phyloP scores from a whole-genome alignment of 1,139 yeast genomes.

The Meyerozyma carpophila region DNA sequence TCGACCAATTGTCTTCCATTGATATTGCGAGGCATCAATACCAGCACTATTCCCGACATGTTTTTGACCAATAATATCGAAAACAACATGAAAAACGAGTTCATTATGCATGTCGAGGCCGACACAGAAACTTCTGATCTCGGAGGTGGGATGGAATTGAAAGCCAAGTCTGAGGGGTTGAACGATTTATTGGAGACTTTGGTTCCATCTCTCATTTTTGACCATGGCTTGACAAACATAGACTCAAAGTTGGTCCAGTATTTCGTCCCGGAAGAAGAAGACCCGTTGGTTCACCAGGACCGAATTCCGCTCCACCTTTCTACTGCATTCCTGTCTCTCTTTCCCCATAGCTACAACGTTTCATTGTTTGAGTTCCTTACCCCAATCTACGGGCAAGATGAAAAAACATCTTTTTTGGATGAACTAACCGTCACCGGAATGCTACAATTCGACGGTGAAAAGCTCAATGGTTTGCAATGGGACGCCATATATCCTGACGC shows the following conservation, averaged over 20 bases:
- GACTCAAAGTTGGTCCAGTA: constrained; percentile 8
- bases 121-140: constrained; percentile 32
- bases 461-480: constrained; percentile 30
- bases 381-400: constrained; percentile 17
- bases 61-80: constrained; percentile 37
- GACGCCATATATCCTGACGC: constrained; percentile 21
- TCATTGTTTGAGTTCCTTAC: constrained; percentile 27
- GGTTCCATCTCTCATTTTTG: constrained; percentile 33
- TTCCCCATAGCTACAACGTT: constrained; percentile 32
- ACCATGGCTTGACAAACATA: constrained; percentile 24
- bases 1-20: constrained; percentile 58
- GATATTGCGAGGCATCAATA: constrained; percentile 55
- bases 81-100: constrained; percentile 15
- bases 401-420: constrained; percentile 34
- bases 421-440: constrained; percentile 29
- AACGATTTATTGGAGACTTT: constrained; percentile 31
- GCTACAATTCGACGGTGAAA: constrained; percentile 21
- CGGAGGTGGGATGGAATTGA: constrained; percentile 24
- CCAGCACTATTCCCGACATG: constrained; percentile 51
- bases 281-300: neutral
- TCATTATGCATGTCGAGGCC: constrained; percentile 32
- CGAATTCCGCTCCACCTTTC: neutral
- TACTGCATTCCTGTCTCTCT: constrained; percentile 9
- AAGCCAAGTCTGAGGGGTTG: constrained; percentile 23
- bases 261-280: neutral